A percentile compares a stretch with the other conserved stretches of the same genome.
Evolutionary conservation across 106 monocot species (phyloP).

Genomic region (Platanthera zijinensis): DNA sequence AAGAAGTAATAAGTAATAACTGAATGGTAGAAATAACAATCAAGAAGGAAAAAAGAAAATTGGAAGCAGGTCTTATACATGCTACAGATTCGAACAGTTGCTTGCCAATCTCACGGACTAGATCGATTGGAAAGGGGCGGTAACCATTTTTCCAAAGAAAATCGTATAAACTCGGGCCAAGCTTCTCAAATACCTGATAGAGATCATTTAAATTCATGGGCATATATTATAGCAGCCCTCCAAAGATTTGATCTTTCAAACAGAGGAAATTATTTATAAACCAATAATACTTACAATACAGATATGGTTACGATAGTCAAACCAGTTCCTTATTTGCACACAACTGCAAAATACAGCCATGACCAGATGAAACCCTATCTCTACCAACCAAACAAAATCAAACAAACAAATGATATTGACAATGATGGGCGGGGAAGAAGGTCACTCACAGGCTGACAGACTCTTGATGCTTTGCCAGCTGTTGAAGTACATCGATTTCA

Average conservation of each 20-base stretch:
- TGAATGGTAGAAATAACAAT: not conserved
- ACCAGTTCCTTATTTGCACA: conserved; percentile 99
- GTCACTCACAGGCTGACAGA: conserved; percentile 40
- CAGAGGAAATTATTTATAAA: conserved; percentile 39
- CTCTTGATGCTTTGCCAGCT: conserved; percentile 54
- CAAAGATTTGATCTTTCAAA: conserved; percentile 12
- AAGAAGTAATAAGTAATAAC: not conserved
- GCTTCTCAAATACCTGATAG: conserved; percentile 99
- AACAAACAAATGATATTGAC: not conserved
- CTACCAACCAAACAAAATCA: conserved; percentile 15
- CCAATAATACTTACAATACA: conserved; percentile 97
- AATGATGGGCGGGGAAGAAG: not conserved
- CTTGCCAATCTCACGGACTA: conserved; percentile 88
- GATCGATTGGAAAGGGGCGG: conserved; percentile 87
- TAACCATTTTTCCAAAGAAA: conserved; percentile 94
- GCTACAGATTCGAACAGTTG: conserved; percentile 95
- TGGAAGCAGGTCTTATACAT: conserved; percentile 40
- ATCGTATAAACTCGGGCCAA: conserved; percentile 99
- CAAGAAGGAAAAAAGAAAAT: not conserved
- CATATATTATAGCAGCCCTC: conserved; percentile 30
- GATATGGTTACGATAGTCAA: conserved; percentile 99
- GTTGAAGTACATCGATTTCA: conserved; percentile 80
- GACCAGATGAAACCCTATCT: conserved; percentile 19
- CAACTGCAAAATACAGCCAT: conserved; percentile 88
- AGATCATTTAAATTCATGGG: conserved; percentile 59